Conservation (phyloP, 805 yeast genomes). For the Metschnikowia reukaufii region DNA sequence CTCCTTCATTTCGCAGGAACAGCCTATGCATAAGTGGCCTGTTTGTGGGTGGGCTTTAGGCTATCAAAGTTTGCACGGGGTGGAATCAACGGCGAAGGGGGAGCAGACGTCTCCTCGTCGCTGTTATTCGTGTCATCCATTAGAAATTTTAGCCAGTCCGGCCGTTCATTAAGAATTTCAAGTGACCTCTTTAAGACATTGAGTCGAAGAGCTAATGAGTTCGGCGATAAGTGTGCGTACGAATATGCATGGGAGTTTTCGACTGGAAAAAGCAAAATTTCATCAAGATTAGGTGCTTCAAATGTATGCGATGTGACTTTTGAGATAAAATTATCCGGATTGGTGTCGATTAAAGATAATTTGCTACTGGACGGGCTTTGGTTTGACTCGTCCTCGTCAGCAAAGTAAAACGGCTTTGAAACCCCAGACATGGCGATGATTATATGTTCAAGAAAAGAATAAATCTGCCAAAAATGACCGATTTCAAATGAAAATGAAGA, state of each 20-base stretch:
- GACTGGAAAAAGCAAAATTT: slow-evolving; percentile 64
- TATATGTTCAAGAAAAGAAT: background rate
- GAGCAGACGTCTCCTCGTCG: slow-evolving; percentile 13
- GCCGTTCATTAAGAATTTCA: slow-evolving; percentile 68
- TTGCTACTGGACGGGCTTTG: background rate
- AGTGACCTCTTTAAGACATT: slow-evolving; percentile 74
- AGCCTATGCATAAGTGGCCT: slow-evolving; percentile 5
- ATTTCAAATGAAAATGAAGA: too few species aligned
- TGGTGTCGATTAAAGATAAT: background rate
- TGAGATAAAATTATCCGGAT: background rate
- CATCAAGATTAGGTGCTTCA: slow-evolving; percentile 20
- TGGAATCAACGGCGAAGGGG: slow-evolving; percentile 3
- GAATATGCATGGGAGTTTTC: slow-evolving; percentile 85
- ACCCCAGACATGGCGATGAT: background rate
- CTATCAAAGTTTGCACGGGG: slow-evolving; percentile 8
- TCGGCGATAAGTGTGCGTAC: slow-evolving; percentile 78
- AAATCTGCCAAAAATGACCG: background rate
- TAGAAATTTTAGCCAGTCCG: slow-evolving; percentile 40
- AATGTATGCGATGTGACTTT: slow-evolving; percentile 10
- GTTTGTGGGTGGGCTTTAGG: background rate
- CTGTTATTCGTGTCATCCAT: slow-evolving; percentile 11
- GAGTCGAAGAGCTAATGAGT: slow-evolving; percentile 72
- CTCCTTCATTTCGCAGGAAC: slow-evolving; percentile 18
- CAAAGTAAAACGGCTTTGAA: slow-evolving; percentile 14
- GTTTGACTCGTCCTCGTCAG: slow-evolving; percentile 17